Conservation (phyloP, 23 red algal genomes). For the Gracilaria gracilis region DNA sequence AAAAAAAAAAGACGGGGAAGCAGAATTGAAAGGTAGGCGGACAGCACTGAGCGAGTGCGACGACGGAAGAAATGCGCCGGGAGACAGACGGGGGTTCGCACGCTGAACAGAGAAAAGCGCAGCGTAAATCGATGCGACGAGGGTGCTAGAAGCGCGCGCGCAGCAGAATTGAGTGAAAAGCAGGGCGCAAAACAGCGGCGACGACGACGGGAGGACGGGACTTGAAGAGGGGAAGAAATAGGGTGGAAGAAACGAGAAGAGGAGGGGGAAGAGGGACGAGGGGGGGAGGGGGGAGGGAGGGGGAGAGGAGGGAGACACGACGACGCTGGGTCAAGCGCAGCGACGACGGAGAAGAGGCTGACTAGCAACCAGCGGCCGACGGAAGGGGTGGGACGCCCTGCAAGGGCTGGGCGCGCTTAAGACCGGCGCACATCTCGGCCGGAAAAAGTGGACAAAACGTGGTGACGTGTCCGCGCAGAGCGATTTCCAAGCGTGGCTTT, state of each 20-base stretch:
- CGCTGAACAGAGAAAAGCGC: too few relatives aligned
- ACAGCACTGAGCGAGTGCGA: neutral
- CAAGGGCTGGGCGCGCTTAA: slow-evolving; percentile 2
- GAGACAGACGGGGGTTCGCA: too few relatives aligned
- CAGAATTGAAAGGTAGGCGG: neutral
- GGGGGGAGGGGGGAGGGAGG: neutral
- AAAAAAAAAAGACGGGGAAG: neutral
- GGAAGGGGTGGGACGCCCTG: neutral
- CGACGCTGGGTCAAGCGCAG: neutral
- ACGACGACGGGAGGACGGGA: neutral
- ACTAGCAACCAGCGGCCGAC: neutral
- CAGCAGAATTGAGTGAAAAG: neutral
- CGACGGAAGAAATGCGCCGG: neutral
- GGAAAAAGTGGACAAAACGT: neutral
- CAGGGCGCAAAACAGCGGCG: neutral
- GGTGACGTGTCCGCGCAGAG: slow-evolving; percentile 9
- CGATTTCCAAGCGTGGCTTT: too few relatives aligned
- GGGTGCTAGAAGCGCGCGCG: neutral
- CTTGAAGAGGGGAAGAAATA: neutral
- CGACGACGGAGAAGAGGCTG: slow-evolving; percentile 6
- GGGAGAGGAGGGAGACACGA: too few relatives aligned
- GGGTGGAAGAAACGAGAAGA: neutral
- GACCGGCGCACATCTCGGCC: slow-evolving; percentile 13
- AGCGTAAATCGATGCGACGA: neutral
- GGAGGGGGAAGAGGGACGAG: neutral